Percentiles rank a stretch among this genome's conserved stretches.
Conservation (phyloP, 2,329 filamentous ascomycete genomes). For the Malbranchea zuffiana region DNA sequence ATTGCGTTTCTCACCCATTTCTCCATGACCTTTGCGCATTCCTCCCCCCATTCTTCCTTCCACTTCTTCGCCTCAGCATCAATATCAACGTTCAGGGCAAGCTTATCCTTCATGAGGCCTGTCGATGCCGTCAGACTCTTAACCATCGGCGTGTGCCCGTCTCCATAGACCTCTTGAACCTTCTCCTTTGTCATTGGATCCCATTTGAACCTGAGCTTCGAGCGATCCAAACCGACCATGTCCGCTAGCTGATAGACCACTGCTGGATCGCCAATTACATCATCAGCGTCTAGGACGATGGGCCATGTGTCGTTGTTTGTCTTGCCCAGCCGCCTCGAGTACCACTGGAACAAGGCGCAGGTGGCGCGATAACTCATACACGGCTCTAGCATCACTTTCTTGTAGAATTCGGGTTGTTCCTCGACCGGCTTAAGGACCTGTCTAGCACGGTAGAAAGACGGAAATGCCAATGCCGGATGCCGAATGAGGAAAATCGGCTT, state of each 20-base stretch:
- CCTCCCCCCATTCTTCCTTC: slow-evolving; percentile 28
- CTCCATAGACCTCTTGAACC: no score
- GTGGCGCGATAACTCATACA: slow-evolving; percentile 24
- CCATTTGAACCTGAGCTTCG: slow-evolving; percentile 26
- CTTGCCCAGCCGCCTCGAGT: slow-evolving; percentile 17
- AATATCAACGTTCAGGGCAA: slow-evolving; percentile 25
- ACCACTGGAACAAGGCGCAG: slow-evolving; percentile 29
- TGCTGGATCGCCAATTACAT: slow-evolving; percentile 27
- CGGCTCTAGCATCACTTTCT: slow-evolving; percentile 5
- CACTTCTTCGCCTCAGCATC: slow-evolving; percentile 26
- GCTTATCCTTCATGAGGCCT: slow-evolving; percentile 26
- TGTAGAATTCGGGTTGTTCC: slow-evolving; percentile 11
- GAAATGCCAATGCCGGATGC: slow-evolving; percentile 31
- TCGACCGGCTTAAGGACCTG: slow-evolving; percentile 15
- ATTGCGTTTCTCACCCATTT: slow-evolving; percentile 24
- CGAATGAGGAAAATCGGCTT: slow-evolving; percentile 29
- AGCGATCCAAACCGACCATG: slow-evolving; percentile 25
- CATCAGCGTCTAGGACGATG: slow-evolving; percentile 30
- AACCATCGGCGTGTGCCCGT: slow-evolving; percentile 18
- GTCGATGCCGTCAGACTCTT: slow-evolving; percentile 24
- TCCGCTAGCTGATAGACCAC: slow-evolving; percentile 23
- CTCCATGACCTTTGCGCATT: slow-evolving; percentile 19
- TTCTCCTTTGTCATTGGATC: not conserved
- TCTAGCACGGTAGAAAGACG: slow-evolving; percentile 28
- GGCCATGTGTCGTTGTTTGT: slow-evolving; percentile 15